These are phyloP conservation scores for Mariannaea elegans DNA, from an alignment of 2,329 filamentous ascomycete species.

Conservation along the genomic window DNA sequence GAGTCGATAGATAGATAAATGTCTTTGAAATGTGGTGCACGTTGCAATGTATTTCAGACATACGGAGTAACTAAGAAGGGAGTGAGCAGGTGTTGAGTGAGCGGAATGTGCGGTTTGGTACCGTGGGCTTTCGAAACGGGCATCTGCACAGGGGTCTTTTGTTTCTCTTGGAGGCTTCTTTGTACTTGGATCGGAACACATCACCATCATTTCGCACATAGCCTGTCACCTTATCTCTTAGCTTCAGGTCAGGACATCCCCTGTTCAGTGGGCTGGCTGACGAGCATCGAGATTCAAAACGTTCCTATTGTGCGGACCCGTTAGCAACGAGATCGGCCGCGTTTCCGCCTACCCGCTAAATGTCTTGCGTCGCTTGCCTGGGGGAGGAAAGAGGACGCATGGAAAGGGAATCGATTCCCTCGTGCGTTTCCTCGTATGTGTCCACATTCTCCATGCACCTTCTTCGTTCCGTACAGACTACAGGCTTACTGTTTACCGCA, in stretches of 20 bases:
- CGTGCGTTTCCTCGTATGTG: background rate
- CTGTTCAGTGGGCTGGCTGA: constrained; percentile 6
- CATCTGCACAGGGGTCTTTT: constrained; percentile 8
- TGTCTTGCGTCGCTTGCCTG: constrained; percentile 20
- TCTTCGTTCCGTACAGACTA: background rate
- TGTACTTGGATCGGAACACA: background rate
- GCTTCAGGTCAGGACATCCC: too few species aligned
- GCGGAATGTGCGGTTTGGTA: too few species aligned
- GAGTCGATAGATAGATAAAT: too few species aligned
- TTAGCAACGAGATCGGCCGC: constrained; percentile 19
- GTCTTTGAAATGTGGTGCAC: too few species aligned
- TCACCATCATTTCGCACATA: too few species aligned
- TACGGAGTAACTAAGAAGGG: too few species aligned
- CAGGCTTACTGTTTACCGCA: too few species aligned
- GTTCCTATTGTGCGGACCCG: constrained; percentile 15
- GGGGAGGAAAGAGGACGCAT: constrained; percentile 5
- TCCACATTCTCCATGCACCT: background rate
- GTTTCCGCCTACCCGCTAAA: constrained; percentile 14
- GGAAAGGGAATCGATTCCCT: background rate
- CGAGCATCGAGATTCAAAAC: constrained; percentile 21
- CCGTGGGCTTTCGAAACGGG: too few species aligned
- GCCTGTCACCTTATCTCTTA: too few species aligned
- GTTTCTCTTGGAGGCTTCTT: constrained; percentile 14
- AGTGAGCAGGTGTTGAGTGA: too few species aligned
- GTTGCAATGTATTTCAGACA: too few species aligned